Conservation (phyloP, 176 grass and related monocot genomes). For the Aegilops speltoides region DNA sequence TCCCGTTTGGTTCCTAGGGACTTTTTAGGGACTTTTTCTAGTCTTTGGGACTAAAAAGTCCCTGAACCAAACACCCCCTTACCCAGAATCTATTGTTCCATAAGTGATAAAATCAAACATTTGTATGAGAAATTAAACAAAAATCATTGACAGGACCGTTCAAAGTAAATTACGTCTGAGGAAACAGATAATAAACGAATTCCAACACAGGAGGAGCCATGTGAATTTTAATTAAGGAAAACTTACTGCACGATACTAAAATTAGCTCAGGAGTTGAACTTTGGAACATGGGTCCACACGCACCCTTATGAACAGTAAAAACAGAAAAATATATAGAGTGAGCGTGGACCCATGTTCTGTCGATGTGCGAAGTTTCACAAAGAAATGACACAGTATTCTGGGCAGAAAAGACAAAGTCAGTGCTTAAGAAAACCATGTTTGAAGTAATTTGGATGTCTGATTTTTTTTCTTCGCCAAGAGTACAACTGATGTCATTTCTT, state of each 20-base stretch:
- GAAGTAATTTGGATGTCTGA: neutral
- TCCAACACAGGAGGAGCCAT: neutral
- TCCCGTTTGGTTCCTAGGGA: too few species aligned
- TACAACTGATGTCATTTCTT: neutral
- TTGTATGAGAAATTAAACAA: neutral
- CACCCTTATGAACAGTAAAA: neutral
- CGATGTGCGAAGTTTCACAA: neutral
- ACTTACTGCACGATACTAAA: neutral
- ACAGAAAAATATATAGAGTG: neutral
- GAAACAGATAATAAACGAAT: neutral
- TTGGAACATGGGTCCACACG: neutral
- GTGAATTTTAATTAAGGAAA: neutral
- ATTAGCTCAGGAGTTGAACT: neutral
- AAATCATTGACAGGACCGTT: neutral
- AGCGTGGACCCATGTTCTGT: too few species aligned
- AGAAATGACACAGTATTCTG: neutral
- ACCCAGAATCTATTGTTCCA: neutral
- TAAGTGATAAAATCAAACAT: neutral
- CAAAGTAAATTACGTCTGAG: neutral
- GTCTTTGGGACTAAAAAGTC: too few species aligned
- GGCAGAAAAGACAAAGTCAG: neutral
- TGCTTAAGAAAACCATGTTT: neutral
- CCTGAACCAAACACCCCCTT: too few species aligned
- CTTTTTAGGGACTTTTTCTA: too few species aligned
- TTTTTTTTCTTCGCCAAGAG: neutral